phyloP scores from a whole-genome alignment of 495 filamentous ascomycete species.

The Aspergillus olivimuriae region DNA sequence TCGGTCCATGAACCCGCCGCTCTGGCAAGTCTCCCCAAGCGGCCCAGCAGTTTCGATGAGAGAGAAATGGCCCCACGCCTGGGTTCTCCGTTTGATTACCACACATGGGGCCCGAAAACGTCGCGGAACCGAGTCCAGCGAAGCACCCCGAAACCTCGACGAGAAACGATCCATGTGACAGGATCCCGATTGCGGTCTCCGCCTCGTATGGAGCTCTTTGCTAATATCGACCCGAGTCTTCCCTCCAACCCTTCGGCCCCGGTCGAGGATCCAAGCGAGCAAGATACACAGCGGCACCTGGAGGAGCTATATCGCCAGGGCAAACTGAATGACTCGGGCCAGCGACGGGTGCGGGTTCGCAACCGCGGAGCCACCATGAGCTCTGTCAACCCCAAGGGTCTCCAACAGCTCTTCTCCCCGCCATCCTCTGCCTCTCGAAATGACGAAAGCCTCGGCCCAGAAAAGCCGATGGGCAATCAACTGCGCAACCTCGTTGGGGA shows the following conservation, averaged over 20 bases:
- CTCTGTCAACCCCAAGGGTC: conserved; percentile 30
- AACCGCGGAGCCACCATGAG: conserved; percentile 46
- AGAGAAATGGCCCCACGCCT: conserved; percentile 32
- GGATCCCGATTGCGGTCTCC: conserved; percentile 42
- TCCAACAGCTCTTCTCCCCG: conserved; percentile 45
- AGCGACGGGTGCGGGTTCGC: conserved; percentile 44
- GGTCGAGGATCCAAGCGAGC: conserved; percentile 39
- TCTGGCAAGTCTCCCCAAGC: conserved; percentile 8
- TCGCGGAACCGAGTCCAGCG: conserved; percentile 27
- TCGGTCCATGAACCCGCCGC: conserved; percentile 2
- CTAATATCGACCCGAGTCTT: conserved; percentile 45
- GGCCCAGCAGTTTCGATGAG: conserved; percentile 19
- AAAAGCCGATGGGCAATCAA: conserved; percentile 23
- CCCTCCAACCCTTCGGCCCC: conserved; percentile 28
- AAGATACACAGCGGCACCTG: conserved; percentile 41
- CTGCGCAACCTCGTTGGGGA: conserved; percentile 31
- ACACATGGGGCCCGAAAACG: conserved; percentile 49
- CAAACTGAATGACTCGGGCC: conserved; percentile 36
- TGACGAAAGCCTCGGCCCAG: conserved; percentile 19
- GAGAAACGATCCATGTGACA: conserved; percentile 41
- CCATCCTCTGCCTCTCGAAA: conserved; percentile 36
- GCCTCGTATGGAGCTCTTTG: conserved; percentile 42
- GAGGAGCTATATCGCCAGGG: conserved; percentile 43
- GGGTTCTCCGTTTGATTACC: conserved; percentile 52
- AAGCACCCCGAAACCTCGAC: conserved; percentile 25